Percentiles rank a stretch among this genome's conserved stretches.
These are phyloP conservation scores for Cystobasidium ongulense DNA, from an alignment of 768 basidiomycete genomes.

Conservation along the genomic window DNA sequence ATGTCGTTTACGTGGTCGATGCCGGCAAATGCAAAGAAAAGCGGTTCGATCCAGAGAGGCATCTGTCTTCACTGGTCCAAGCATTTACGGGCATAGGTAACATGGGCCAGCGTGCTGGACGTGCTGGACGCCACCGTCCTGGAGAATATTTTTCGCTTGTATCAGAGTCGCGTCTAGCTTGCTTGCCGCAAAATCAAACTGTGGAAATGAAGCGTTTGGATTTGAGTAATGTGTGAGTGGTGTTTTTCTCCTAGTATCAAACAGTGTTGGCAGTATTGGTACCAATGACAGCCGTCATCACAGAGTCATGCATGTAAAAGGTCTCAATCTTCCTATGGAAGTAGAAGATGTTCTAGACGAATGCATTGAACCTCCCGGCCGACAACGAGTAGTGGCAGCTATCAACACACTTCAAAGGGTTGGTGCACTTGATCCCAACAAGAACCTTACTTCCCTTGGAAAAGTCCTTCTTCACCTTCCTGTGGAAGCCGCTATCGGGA, in stretches of 20 bases:
- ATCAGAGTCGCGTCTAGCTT: conserved; percentile 55
- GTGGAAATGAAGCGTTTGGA: conserved; percentile 94
- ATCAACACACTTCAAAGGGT: conserved; percentile 72
- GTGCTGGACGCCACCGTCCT: conserved; percentile 80
- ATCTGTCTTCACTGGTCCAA: conserved; percentile 77
- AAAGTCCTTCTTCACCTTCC: conserved; percentile 80
- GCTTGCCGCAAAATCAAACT: conserved; percentile 68
- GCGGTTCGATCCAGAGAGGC: conserved; percentile 58
- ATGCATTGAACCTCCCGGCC: conserved; percentile 79
- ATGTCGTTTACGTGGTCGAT: conserved; percentile 49
- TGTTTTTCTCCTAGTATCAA: not conserved
- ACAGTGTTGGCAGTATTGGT: not conserved
- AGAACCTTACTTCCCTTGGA: conserved; percentile 76
- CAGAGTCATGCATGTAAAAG: conserved; percentile 86
- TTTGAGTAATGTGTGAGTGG: conserved; percentile 59
- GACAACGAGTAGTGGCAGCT: conserved; percentile 66
- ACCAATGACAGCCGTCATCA: not conserved
- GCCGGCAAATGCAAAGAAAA: conserved; percentile 46
- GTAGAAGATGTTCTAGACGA: conserved; percentile 78
- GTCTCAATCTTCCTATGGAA: conserved; percentile 75
- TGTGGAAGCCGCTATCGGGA: conserved; percentile 80
- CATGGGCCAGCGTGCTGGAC: conserved; percentile 79
- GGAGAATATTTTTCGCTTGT: conserved; percentile 87
- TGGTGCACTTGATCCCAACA: conserved; percentile 68
- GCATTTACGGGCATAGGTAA: conserved; percentile 88